Base-by-base conservation (phyloP, 1,139 yeast species). In the Casaregolazyma lundiana region DNA sequence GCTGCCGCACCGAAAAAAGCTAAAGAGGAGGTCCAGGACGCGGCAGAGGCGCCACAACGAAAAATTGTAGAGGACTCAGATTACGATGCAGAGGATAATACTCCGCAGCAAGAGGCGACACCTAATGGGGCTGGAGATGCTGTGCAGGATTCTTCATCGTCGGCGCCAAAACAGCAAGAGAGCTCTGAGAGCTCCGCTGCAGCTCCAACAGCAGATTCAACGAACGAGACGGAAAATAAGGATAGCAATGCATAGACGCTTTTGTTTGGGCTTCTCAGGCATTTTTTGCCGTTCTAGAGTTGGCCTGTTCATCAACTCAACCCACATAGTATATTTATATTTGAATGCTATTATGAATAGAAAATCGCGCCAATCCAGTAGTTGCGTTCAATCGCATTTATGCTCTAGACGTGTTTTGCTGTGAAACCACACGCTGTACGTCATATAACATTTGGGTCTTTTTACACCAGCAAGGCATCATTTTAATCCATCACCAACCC, bases 1-100 rank as follows among this genome's bases (percentile, higher is more conserved):
- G 21, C 35, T 6, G 24, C 43, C 16, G 38, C n/a, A 15, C 34
- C 35, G 20, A 21, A 22, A 17, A 36, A 35, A 26, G 40, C 26
- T n/a, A 29, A 36, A 16, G 45, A 36, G 5, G 38, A 39, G 4
- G 16, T 29, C 15, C 5, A 22, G 11, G 52, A 49, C 51, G 68
- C 70, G 3, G 70, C 71, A 11, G 92, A 83, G 55, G 81, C 84
- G 24, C 88, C 86, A 18, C 80, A 84, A 62, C 75, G 95, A 59
- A 76, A 81, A 55, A 81, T 86, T 20, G 90, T 83, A 45, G 95
- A 85, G 59, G 95, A 86, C 61, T 90, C 84, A 60, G 78, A 86
- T 61, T 86, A 86, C 62, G 95, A 86, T 62, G 94, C 84, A 49
- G 88, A 77, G 35, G 32, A 69, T 6, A 24, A 21, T 11, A 21